Evolutionary conservation across 768 basidiomycete species (phyloP), one percentile per base, ranked within the genome.

Genomic region (Rhizopogon salebrosus): DNA sequence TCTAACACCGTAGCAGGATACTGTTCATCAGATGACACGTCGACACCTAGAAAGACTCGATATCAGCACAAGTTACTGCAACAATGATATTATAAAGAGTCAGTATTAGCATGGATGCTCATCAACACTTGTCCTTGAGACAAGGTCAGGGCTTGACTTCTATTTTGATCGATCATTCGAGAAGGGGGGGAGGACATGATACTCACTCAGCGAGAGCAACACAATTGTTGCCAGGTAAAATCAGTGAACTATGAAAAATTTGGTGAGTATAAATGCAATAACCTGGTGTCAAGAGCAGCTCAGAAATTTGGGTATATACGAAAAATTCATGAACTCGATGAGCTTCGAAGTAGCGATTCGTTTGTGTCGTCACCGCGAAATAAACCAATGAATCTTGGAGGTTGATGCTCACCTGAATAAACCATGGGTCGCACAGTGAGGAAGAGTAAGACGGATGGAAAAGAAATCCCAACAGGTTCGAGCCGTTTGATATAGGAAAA

Each of bases 51-150:
- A 2, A 51, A 26, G 46, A 20, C n/a, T n/a, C n/a, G n/a, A 40
- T 40, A 24, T 62, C 52, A 67, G 65, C 42, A 66, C 31, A 43
- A 16, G 27, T 14, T 34, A 46, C 53, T 35, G 4, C n/a, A 50
- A 31, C 5, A n/a, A 31, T 41, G 34, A 51, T 13, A 24, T 27
- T 27, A 2, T 8, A 48, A 45, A 49, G 29, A 41, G 50, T 82
- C 89, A 92, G 87, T 78, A 91, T 92, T 91, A 92, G 89, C 89
- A 92, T 91, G 89, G 87, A 77, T 70, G 68, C 73, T 89, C 87
- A 76, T 87, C 86, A 87, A 75, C 68, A 62, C 75, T 72, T 68
- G 76, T 86, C 85, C 85, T 77, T 80, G 53, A 81, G 84, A 88
- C 79, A 70, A 72, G 75, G 69, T 91, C 83, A 85, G 89, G 74